Evolutionary conservation across 306 rosid genomes (phyloP).

Genomic region (Pyrus betulifolia): DNA sequence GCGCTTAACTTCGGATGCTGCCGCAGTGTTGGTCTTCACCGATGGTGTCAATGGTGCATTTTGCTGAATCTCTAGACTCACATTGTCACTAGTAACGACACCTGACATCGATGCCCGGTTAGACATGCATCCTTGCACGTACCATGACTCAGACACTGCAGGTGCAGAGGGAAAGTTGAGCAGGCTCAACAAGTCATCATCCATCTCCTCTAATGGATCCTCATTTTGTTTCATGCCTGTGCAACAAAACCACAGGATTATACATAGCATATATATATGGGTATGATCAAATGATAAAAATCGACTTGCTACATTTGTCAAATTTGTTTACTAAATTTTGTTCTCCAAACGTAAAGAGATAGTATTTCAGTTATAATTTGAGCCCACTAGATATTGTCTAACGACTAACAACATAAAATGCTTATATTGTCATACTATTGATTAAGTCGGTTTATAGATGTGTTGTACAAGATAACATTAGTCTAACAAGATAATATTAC

Average conservation of each 20-base stretch:
- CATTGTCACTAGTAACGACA: not conserved
- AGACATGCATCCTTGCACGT: conserved; percentile 10
- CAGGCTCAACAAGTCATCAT: conserved; percentile 64
- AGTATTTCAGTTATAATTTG: not conserved
- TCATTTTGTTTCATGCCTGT: conserved; percentile 35
- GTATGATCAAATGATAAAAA: not conserved
- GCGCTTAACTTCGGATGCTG: not conserved
- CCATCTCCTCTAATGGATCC: conserved; percentile 41
- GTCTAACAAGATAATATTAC: not conserved
- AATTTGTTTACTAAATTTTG: not conserved
- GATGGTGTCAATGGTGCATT: not conserved
- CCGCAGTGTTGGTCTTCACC: not conserved
- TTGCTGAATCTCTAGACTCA: conserved; percentile 16
- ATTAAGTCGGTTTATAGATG: not conserved
- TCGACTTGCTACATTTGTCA: not conserved
- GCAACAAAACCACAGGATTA: not conserved
- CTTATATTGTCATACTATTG: not conserved
- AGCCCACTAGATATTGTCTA: not conserved
- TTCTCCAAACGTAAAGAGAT: not conserved
- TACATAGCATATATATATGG: not conserved
- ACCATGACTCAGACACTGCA: conserved; percentile 43
- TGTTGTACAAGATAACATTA: not conserved
- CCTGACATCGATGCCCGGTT: not conserved
- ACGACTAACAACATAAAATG: not conserved
- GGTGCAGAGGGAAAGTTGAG: conserved; percentile 46